phyloP scores from a whole-genome alignment of 2,329 filamentous ascomycete species.

The Tolypocladium cylindrosporum region DNA sequence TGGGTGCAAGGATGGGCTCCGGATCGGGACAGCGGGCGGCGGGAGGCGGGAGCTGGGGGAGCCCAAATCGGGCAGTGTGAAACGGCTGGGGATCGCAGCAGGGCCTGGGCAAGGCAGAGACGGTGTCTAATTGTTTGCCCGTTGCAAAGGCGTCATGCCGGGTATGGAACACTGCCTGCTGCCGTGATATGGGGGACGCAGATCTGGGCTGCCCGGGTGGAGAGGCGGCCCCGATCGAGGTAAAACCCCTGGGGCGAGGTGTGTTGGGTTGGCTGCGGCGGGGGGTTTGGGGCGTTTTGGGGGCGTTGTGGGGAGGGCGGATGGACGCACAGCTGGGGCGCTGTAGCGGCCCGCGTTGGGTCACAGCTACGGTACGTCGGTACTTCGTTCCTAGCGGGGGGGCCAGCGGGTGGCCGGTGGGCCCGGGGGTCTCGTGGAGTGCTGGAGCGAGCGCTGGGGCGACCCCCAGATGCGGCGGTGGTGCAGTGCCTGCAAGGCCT shows the following conservation, averaged over 20 bases:
- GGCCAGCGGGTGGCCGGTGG: neutral
- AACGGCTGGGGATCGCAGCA: neutral
- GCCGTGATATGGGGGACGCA: neutral
- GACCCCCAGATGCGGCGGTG: no score
- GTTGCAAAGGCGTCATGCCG: neutral
- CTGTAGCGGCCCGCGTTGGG: neutral
- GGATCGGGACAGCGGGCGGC: neutral
- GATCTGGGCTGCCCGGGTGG: neutral
- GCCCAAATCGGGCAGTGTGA: neutral
- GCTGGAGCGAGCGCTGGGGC: neutral
- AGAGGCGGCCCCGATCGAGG: neutral
- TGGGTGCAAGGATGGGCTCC: neutral
- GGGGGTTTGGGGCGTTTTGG: neutral
- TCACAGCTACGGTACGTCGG: neutral
- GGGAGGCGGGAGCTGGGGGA: neutral
- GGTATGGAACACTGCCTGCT: neutral
- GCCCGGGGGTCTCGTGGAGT: neutral
- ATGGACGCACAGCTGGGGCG: neutral
- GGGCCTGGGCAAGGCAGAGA: neutral
- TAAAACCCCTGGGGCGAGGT: neutral
- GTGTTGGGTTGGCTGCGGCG: neutral
- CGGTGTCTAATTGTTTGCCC: neutral
- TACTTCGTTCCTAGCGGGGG: neutral
- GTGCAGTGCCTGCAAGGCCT: no score
- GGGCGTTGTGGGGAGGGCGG: neutral